Percentiles rank a stretch among this genome's conserved stretches.
Conservation (phyloP, 1,284 basidiomycete species). For the Marasmius fiardii region DNA sequence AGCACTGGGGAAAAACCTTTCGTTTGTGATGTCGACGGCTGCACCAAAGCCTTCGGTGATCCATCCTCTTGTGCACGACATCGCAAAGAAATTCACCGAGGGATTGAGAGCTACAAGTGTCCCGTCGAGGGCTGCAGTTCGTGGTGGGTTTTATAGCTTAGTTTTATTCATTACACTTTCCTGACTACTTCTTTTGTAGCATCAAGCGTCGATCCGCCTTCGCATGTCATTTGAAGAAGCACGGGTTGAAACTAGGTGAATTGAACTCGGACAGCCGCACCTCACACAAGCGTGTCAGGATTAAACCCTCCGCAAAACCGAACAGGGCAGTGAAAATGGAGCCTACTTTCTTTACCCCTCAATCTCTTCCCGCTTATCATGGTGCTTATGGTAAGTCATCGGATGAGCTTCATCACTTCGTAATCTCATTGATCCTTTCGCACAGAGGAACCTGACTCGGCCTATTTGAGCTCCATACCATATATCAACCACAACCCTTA, state of each 20-base stretch:
- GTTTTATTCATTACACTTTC: slow-evolving; percentile 3
- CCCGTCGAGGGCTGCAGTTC: slow-evolving; percentile 39
- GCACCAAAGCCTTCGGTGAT: slow-evolving; percentile 51
- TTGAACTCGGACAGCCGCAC: slow-evolving; percentile 9
- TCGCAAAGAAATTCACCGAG: slow-evolving; percentile 50
- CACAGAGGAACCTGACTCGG: background rate
- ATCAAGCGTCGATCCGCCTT: slow-evolving; percentile 65
- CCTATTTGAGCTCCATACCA: background rate
- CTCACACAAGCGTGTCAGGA: background rate
- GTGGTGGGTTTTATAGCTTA: slow-evolving; percentile 31
- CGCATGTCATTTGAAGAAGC: slow-evolving; percentile 46
- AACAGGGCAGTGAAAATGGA: background rate
- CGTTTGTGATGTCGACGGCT: slow-evolving; percentile 41
- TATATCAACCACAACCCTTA: background rate
- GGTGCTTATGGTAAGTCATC: background rate
- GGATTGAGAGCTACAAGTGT: slow-evolving; percentile 40
- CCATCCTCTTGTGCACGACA: slow-evolving; percentile 64
- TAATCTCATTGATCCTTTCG: background rate
- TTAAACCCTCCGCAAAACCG: background rate
- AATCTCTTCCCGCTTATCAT: background rate
- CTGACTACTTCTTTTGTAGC: slow-evolving; percentile 26
- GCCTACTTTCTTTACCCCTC: background rate
- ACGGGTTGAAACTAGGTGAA: slow-evolving; percentile 31
- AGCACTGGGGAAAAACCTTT: slow-evolving; percentile 54
- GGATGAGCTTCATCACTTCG: no score